These are phyloP conservation scores for Exophiala sp. DNA, from an alignment of 2,329 filamentous ascomycete genomes.

Conservation along the genomic window DNA sequence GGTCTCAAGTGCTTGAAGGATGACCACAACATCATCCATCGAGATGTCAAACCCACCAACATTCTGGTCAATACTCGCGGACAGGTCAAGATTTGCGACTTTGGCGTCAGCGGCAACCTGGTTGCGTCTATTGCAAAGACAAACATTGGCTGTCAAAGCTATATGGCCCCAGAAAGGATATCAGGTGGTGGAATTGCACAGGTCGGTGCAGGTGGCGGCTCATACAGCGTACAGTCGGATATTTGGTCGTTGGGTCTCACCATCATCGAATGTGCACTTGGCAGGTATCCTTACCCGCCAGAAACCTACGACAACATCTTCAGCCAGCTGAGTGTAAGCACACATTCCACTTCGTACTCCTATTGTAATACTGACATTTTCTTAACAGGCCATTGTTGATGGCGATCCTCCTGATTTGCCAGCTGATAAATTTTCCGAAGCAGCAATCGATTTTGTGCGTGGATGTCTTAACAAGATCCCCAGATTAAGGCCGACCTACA, in stretches of 20 bases:
- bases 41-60: conserved; percentile 98
- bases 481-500: conserved; percentile 87
- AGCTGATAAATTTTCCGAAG: conserved; percentile 69
- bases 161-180: conserved; percentile 97
- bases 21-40: conserved; percentile 98
- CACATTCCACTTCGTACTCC: conserved; percentile 2
- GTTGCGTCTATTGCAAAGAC: conserved; percentile 98
- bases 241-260: conserved; percentile 95
- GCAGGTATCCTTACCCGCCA: conserved; percentile 91
- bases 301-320: conserved; percentile 99
- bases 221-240: conserved; percentile 96
- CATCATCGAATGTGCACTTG: conserved; percentile 93
- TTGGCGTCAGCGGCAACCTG: conserved; percentile 92
- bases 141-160: conserved; percentile 98
- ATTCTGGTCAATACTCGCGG: conserved; percentile 86
- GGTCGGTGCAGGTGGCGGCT: conserved; percentile 68
- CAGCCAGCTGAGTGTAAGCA: conserved; percentile 87
- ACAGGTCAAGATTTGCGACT: conserved; percentile 97
- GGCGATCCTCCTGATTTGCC: conserved; percentile 92
- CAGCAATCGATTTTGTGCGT: conserved; percentile 80
- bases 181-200: conserved; percentile 77
- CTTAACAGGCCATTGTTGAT: conserved; percentile 83
- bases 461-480: conserved; percentile 91
- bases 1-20: conserved; percentile 93
- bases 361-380: conserved; percentile 24